A percentile compares a stretch with the other conserved stretches of the same genome.
phyloP scores from a whole-genome alignment of 2,329 filamentous ascomycete species.

The Pseudocercospora vitis region DNA sequence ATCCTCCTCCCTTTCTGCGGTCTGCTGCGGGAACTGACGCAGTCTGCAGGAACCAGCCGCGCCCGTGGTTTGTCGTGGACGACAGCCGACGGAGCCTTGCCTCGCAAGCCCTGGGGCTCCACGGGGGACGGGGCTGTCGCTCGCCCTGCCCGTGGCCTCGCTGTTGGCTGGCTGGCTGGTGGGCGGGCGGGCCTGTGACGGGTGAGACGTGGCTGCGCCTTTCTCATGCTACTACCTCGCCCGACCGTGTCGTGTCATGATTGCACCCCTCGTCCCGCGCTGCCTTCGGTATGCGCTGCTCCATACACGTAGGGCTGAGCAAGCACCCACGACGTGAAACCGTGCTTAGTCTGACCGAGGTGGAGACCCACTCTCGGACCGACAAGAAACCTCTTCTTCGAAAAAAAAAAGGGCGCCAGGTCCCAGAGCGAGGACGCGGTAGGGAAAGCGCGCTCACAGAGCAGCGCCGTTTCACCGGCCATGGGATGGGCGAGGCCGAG shows the following conservation, averaged over 20 bases:
- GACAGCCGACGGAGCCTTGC: neutral
- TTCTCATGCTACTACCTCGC: neutral
- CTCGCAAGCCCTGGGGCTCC: neutral
- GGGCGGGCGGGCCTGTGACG: neutral
- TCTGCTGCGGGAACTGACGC: too few species aligned
- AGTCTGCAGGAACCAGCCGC: slow-evolving; percentile 1
- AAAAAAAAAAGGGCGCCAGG: neutral
- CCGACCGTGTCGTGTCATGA: neutral
- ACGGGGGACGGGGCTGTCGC: neutral
- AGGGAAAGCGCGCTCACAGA: neutral
- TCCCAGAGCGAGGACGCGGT: neutral
- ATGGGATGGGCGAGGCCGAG: neutral
- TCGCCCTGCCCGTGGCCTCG: neutral
- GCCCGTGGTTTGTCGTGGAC: neutral
- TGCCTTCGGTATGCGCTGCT: neutral
- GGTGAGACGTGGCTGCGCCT: neutral
- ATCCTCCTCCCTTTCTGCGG: neutral
- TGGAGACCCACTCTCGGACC: slow-evolving; percentile 2
- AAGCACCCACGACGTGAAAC: neutral
- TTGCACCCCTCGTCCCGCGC: neutral
- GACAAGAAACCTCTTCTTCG: slow-evolving; percentile 3
- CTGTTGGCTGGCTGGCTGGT: too few species aligned
- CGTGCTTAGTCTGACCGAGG: neutral
- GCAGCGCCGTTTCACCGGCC: slow-evolving; percentile 1
- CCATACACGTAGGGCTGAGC: neutral